These are phyloP conservation scores for Zea mays DNA, from an alignment of 176 grass and related monocot genomes.

Conservation along the genomic window DNA sequence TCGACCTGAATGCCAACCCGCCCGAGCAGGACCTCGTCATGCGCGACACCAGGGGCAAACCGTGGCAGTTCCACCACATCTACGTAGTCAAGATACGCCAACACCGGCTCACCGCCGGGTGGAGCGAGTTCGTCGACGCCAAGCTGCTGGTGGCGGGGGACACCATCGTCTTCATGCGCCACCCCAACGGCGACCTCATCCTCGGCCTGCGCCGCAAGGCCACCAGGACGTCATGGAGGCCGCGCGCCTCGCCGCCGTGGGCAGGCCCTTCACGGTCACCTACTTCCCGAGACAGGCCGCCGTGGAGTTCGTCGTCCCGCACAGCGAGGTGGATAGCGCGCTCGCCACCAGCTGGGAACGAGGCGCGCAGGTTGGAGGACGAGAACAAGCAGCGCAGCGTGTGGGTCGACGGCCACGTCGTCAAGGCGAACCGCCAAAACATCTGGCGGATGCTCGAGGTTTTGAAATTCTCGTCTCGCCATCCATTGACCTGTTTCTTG, in stretches of 20 bases:
- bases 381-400: conserved; percentile 41
- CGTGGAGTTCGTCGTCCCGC: conserved; percentile 64
- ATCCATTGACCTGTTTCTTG: too few species aligned
- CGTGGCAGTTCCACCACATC: conserved; percentile 69
- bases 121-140: conserved; percentile 73
- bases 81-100: conserved; percentile 68
- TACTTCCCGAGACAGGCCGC: conserved; percentile 57
- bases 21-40: conserved; percentile 57
- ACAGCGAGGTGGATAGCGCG: conserved; percentile 47
- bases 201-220: conserved; percentile 43
- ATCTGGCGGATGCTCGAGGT: conserved; percentile 71
- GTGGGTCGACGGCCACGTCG: conserved; percentile 42
- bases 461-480: too few species aligned
- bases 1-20: conserved; percentile 53
- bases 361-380: conserved; percentile 44
- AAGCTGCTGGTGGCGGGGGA: conserved; percentile 76
- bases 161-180: conserved; percentile 58
- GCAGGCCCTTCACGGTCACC: conserved; percentile 47
- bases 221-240: conserved; percentile 47
- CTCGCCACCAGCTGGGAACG: conserved; percentile 21
- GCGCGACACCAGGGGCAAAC: conserved; percentile 28
- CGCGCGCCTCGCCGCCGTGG: conserved; percentile 37
- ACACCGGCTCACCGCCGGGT: conserved; percentile 81
- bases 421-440: conserved; percentile 33
- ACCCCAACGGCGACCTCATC: conserved; percentile 26